Percentiles rank a stretch among this genome's conserved stretches.
Conservation (phyloP, 2,329 filamentous ascomycete genomes). For the Lachnellula subtilissima region DNA sequence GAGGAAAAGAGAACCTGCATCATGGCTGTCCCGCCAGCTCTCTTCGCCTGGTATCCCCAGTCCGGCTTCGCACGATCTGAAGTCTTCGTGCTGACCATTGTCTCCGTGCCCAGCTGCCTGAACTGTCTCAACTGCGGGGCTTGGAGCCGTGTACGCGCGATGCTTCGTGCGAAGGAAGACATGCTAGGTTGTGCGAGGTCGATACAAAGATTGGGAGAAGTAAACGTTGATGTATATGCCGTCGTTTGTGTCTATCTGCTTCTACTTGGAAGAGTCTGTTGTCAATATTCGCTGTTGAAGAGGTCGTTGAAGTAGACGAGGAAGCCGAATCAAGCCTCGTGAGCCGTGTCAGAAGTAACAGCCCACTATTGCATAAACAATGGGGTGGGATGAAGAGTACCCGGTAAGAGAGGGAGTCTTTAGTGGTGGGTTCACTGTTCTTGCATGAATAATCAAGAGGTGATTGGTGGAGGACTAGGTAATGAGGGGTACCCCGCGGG, state of each 20-base stretch:
- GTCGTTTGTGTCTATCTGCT: neutral
- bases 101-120: neutral
- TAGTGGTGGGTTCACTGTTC: neutral
- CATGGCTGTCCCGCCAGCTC: slow-evolving; percentile 17
- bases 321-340: neutral
- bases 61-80: slow-evolving; percentile 2
- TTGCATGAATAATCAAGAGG: neutral
- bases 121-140: neutral
- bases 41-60: slow-evolving; percentile 20
- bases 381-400: neutral
- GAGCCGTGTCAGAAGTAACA: neutral
- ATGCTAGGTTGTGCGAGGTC: neutral
- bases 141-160: slow-evolving; percentile 14
- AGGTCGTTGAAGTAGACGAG: neutral
- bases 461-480: neutral
- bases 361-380: neutral
- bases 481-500: neutral
- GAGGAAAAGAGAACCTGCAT: slow-evolving; percentile 14
- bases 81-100: slow-evolving; percentile 6
- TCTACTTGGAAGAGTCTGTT: neutral
- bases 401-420: neutral
- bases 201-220: neutral
- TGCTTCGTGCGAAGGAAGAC: slow-evolving; percentile 9
- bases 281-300: neutral
- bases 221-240: neutral